phyloP scores from a whole-genome alignment of 331 rosid species.

The Ulmus americana region DNA sequence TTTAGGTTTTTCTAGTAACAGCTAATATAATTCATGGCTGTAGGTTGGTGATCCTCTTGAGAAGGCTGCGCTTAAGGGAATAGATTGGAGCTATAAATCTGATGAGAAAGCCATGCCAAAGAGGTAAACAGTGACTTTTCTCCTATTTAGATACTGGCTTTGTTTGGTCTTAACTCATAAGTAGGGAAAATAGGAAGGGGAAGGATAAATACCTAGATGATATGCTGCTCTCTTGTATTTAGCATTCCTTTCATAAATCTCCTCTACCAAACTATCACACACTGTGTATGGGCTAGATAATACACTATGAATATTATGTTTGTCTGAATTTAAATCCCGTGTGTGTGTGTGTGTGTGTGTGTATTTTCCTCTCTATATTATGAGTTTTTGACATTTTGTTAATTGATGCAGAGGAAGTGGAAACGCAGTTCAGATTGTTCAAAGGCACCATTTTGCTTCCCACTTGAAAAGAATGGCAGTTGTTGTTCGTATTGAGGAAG shows the following conservation, averaged over 20 bases:
- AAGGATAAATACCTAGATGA: no score
- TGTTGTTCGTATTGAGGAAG: constrained; percentile 87
- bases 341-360: neutral
- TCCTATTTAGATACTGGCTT: neutral
- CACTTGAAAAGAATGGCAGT: constrained; percentile 95
- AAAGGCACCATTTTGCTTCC: constrained; percentile 94
- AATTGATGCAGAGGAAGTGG: constrained; percentile 72
- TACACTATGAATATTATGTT: no score
- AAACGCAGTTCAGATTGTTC: constrained; percentile 83
- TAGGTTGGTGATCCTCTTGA: constrained; percentile 99
- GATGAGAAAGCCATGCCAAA: constrained; percentile 94
- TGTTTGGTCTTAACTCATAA: neutral
- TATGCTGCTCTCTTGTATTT: no score
- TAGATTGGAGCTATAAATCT: constrained; percentile 90
- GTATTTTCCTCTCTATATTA: constrained; percentile 12
- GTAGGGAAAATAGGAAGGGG: no score
- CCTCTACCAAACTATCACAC: no score
- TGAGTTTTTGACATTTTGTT: constrained; percentile 12
- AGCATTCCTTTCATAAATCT: no score
- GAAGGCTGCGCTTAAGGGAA: constrained; percentile 95
- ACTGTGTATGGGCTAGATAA: no score
- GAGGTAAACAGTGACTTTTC: constrained; percentile 44
- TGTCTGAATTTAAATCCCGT: neutral
- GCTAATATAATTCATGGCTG: constrained; percentile 8
- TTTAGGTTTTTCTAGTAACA: no score